Evolutionary conservation across 2,329 filamentous ascomycete species (phyloP).

Genomic region (Trichoderma arundinaceum): DNA sequence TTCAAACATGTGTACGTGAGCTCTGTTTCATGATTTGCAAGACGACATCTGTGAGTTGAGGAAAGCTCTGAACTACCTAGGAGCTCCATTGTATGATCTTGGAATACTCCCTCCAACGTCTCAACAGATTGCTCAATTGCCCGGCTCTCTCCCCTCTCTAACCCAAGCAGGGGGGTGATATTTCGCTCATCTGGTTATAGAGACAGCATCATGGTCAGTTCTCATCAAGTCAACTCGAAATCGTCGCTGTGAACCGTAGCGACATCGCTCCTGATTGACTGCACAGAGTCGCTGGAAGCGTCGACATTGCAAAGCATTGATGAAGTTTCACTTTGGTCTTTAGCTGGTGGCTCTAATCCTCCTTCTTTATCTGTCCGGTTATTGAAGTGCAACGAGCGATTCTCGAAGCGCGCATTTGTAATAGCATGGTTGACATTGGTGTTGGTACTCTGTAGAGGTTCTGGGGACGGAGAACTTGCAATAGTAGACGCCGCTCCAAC

Average conservation of each 20-base stretch:
- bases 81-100: background rate
- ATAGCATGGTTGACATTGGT: background rate
- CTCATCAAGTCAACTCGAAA: slow-evolving; percentile 35
- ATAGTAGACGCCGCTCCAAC: slow-evolving; percentile 47
- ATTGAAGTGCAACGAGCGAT: background rate
- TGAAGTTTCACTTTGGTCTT: slow-evolving; percentile 1
- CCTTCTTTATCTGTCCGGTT: background rate
- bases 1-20: too few relatives aligned
- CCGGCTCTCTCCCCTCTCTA: background rate
- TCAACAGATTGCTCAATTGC: too few relatives aligned
- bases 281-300: slow-evolving; percentile 21
- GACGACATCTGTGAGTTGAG: too few relatives aligned
- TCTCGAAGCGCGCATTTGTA: background rate
- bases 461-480: slow-evolving; percentile 38
- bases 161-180: too few relatives aligned
- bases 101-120: too few relatives aligned
- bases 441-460: slow-evolving; percentile 29
- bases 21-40: too few relatives aligned
- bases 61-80: background rate
- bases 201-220: background rate
- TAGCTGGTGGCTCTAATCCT: background rate
- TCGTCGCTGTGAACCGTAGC: slow-evolving; percentile 49
- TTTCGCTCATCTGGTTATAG: background rate
- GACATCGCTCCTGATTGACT: slow-evolving; percentile 40
- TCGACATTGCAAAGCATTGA: slow-evolving; percentile 6